Evolutionary conservation across 148 eudicot species (phyloP).

Genomic region (Rheum nobile): DNA sequence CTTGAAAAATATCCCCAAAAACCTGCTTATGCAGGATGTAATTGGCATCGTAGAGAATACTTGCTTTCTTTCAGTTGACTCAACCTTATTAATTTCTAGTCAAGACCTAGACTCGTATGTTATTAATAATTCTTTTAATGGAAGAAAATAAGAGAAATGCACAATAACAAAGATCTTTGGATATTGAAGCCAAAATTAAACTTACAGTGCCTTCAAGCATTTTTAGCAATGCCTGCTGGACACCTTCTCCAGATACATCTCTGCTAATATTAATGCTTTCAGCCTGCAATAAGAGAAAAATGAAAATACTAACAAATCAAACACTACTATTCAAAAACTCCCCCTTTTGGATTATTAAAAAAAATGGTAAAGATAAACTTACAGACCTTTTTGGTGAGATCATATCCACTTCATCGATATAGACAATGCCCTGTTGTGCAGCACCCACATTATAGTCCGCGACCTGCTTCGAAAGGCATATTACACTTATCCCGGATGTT

Average conservation of each 20-base stretch:
- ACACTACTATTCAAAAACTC: background rate
- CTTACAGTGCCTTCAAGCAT: constrained; percentile 98
- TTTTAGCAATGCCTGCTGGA: constrained; percentile 89
- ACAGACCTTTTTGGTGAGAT: constrained; percentile 86
- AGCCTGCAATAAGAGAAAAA: constrained; percentile 30
- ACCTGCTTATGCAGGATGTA: background rate
- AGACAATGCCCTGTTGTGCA: constrained; percentile 90
- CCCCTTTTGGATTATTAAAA: background rate
- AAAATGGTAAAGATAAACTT: background rate
- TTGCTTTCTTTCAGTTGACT: background rate
- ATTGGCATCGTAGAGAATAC: background rate
- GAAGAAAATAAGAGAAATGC: background rate
- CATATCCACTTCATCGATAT: constrained; percentile 93
- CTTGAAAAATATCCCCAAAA: background rate
- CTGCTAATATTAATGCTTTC: constrained; percentile 73
- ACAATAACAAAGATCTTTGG: background rate
- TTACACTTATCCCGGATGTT: background rate
- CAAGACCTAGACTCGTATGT: background rate
- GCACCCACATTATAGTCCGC: constrained; percentile 84
- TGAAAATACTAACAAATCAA: background rate
- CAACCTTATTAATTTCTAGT: background rate
- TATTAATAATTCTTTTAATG: background rate
- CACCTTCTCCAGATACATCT: constrained; percentile 98
- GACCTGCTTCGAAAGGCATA: constrained; percentile 26
- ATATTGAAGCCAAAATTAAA: background rate